Conservation (phyloP, 768 basidiomycete genomes). For the Lactarius akahatsu region DNA sequence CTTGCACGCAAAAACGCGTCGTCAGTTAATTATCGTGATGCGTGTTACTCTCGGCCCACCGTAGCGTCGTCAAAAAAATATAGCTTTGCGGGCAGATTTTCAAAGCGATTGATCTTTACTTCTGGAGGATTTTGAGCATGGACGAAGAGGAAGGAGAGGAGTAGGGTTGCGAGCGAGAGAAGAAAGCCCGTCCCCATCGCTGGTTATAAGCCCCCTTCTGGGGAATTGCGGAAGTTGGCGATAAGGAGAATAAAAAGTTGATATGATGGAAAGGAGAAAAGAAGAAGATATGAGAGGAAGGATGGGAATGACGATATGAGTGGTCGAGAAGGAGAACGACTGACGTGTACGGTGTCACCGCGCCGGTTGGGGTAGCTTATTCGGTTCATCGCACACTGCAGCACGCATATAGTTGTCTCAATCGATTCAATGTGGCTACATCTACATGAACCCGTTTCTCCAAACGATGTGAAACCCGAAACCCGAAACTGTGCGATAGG, state of each 20-base stretch:
- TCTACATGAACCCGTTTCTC: background rate
- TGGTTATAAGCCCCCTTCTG: constrained; percentile 9
- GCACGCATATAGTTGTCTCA: background rate
- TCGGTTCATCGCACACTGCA: background rate
- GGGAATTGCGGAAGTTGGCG: background rate
- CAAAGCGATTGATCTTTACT: constrained; percentile 49
- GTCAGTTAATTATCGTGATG: background rate
- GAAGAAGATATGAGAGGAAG: background rate
- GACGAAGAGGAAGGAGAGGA: constrained; percentile 14
- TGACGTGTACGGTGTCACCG: background rate
- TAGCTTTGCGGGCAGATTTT: constrained; percentile 69
- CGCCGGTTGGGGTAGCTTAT: background rate
- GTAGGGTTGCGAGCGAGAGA: constrained; percentile 6
- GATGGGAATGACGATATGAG: background rate
- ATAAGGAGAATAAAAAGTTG: background rate
- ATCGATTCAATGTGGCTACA: background rate
- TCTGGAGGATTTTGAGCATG: constrained; percentile 26
- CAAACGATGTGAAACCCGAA: background rate
- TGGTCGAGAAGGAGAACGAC: background rate
- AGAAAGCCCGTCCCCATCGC: constrained; percentile 12
- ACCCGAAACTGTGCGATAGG: background rate
- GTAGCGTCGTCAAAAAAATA: constrained; percentile 94
- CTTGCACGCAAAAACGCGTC: constrained; percentile 36
- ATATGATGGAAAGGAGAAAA: background rate
- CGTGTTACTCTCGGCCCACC: constrained; percentile 39